phyloP scores from a whole-genome alignment of 768 basidiomycete genomes.

The Pulveroboletus sp. region DNA sequence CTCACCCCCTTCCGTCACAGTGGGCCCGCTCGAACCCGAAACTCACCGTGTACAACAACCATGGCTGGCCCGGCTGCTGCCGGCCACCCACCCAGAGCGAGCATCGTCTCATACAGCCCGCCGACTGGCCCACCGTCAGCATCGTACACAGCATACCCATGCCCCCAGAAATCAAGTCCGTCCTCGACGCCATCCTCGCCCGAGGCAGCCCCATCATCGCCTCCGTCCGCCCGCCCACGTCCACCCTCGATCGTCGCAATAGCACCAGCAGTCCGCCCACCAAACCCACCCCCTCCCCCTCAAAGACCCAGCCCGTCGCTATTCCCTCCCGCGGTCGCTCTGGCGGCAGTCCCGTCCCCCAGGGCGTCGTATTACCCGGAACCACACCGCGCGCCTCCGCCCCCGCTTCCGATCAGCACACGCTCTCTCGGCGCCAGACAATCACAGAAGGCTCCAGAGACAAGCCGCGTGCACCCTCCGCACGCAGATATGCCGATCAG shows the following conservation, averaged over 20 bases:
- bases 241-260: slow-evolving; percentile 46
- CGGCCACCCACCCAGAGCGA: slow-evolving; percentile 65
- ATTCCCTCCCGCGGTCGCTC: slow-evolving; percentile 48
- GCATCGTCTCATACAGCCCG: slow-evolving; percentile 59
- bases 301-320: slow-evolving; percentile 36
- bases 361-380: slow-evolving; percentile 16
- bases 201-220: slow-evolving; percentile 34
- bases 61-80: slow-evolving; percentile 89
- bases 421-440: slow-evolving; percentile 47
- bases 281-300: slow-evolving; percentile 33
- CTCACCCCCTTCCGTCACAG: slow-evolving; percentile 39
- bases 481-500: slow-evolving; percentile 57
- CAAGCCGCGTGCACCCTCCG: slow-evolving; percentile 59
- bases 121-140: slow-evolving; percentile 81
- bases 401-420: slow-evolving; percentile 42
- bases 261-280: slow-evolving; percentile 34
- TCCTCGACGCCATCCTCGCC: slow-evolving; percentile 54
- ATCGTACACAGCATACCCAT: slow-evolving; percentile 72
- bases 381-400: slow-evolving; percentile 32
- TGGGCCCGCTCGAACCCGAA: slow-evolving; percentile 69
- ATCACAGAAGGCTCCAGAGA: slow-evolving; percentile 52
- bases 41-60: slow-evolving; percentile 58
- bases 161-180: slow-evolving; percentile 66
- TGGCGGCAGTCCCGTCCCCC: slow-evolving; percentile 47
- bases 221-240: slow-evolving; percentile 26